Conservation (phyloP, 768 basidiomycete species). For the Leccinum barrowsii region DNA sequence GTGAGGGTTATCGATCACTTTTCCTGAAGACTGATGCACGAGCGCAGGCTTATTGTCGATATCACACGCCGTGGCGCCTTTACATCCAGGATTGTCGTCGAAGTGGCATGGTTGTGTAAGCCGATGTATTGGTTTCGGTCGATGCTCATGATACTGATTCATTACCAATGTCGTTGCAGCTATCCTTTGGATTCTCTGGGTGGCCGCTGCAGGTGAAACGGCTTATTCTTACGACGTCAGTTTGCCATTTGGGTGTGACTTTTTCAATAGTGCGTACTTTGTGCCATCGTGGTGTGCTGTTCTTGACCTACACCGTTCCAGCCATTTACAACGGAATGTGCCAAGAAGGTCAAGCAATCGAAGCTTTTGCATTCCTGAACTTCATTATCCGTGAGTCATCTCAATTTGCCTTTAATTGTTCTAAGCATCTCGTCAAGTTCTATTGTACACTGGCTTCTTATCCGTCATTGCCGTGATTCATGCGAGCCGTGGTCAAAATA, state of each 20-base stretch:
- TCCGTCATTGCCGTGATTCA: slow-evolving; percentile 26
- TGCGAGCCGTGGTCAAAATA: slow-evolving; percentile 23
- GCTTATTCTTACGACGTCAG: background rate
- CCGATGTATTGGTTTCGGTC: background rate
- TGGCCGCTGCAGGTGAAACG: slow-evolving; percentile 33
- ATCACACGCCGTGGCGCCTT: slow-evolving; percentile 33
- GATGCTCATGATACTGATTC: background rate
- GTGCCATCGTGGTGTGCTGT: background rate
- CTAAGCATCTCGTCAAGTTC: slow-evolving; percentile 24
- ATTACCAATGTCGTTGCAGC: slow-evolving; percentile 14
- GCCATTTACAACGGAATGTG: slow-evolving; percentile 20
- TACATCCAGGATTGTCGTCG: slow-evolving; percentile 37
- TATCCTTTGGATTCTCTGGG: slow-evolving; percentile 38
- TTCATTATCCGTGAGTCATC: slow-evolving; percentile 32
- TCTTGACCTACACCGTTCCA: slow-evolving; percentile 4
- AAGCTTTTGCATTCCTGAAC: slow-evolving; percentile 36
- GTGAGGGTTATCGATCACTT: background rate
- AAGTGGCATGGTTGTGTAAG: slow-evolving; percentile 38
- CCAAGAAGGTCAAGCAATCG: slow-evolving; percentile 29
- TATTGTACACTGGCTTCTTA: slow-evolving; percentile 29
- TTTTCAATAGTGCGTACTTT: slow-evolving; percentile 3
- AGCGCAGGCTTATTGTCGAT: slow-evolving; percentile 35
- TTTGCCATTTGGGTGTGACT: slow-evolving; percentile 13
- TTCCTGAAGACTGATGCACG: background rate
- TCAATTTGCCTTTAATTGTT: background rate